Evolutionary conservation across 1,139 yeast species (phyloP), one percentile per base, ranked within the genome.

Genomic region (Kodamaea ohmeri): DNA sequence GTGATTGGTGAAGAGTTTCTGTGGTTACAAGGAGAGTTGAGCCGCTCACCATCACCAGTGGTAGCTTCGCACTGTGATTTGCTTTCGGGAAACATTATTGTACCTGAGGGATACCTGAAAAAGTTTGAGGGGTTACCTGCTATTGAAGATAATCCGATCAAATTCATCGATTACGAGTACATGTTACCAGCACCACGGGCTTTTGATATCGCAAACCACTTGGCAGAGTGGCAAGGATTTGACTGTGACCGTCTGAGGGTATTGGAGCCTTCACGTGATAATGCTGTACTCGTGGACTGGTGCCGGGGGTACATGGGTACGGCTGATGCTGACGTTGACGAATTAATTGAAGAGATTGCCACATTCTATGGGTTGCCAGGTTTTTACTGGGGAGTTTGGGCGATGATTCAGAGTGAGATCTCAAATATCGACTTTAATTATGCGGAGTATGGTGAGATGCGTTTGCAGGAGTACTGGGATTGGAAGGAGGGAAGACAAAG

Each of bases 151-250:
- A 73, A 73, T 44, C 80, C 80, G 2, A 71, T 83, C 13, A 71
- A 78, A 19, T 83, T 85, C 52, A 85, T 85, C 37, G 95, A 85
- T 56, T 85, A 84, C 54, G 95, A 85, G 61, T 85, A 85, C 53
- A 80, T 86, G 74, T 70, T 82, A 51, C 85, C 86, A 3, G 87
- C 88, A 2, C 90, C 94, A 2, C 61, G 92, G 41, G 92, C 87
- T 0, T 85, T 83, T 55, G 95, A 85, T 55, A 78, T 85, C 16
- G 88, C 94, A n/a, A 85, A 85, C 55, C 94, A 85, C 58, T 78
- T 85, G 49, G 82, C 84, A 55, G 95, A 85, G 60, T 85, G 92
- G 92, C 94, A 85, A 55, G 95, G 95, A 1, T 83, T 83, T 50
- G 79, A 80, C 45, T 85, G 94, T 57, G 78, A 80, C 46, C 68